These are phyloP conservation scores for Ceratocystis alfenasii DNA, from an alignment of 2,329 filamentous ascomycete genomes.

Conservation along the genomic window DNA sequence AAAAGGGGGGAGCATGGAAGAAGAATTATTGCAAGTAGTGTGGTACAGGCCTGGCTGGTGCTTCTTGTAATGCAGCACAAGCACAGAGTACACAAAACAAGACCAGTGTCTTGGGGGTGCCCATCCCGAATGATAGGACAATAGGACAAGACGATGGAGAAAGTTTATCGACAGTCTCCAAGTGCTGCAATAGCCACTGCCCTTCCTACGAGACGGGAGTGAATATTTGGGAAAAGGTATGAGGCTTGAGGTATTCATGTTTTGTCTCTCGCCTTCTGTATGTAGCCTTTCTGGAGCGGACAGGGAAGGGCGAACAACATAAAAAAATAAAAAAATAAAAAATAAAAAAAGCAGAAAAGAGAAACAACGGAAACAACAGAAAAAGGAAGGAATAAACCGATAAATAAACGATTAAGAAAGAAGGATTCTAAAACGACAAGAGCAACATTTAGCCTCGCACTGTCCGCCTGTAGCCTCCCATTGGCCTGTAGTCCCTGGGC, in stretches of 20 bases:
- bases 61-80: not conserved
- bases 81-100: not conserved
- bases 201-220: not conserved
- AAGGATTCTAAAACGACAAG: not conserved
- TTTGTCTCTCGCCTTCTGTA: too few species aligned
- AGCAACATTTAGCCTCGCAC: constrained; percentile 5
- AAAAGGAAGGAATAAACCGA: not conserved
- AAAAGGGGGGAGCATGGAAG: not conserved
- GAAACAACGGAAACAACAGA: not conserved
- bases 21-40: not conserved
- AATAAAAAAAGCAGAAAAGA: not conserved
- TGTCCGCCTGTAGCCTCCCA: constrained; percentile 5
- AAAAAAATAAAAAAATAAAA: not conserved
- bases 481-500: constrained; percentile 1
- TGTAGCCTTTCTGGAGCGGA: too few species aligned
- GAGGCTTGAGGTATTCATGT: not conserved
- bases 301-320: too few species aligned
- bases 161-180: not conserved
- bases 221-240: not conserved
- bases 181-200: not conserved
- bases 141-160: not conserved
- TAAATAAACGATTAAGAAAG: not conserved
- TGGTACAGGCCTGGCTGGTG: constrained; percentile 10
- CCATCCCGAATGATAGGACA: not conserved
- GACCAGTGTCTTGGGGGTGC: not conserved